phyloP scores from a whole-genome alignment of 441 rosid species.

The Viola pubescens region DNA sequence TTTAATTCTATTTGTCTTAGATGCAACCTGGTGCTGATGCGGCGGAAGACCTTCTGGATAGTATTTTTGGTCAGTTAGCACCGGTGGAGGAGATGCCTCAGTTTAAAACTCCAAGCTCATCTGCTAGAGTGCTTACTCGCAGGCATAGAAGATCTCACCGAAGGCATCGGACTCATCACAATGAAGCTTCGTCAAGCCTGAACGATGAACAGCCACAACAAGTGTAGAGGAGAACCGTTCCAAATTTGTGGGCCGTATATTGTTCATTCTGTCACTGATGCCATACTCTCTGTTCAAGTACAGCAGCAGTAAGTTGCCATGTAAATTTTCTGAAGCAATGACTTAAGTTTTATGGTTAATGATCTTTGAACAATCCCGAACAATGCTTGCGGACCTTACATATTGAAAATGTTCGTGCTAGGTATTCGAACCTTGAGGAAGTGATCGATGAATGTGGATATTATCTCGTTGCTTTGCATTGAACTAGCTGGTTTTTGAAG shows the following conservation, averaged over 20 bases:
- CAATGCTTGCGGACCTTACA: no score
- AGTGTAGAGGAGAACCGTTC: background rate
- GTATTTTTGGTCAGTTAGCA: slow-evolving; percentile 36
- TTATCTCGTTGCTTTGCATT: no score
- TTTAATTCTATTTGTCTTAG: slow-evolving; percentile 19
- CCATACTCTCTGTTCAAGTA: no score
- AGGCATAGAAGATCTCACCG: slow-evolving; percentile 41
- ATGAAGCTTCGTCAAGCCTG: slow-evolving; percentile 21
- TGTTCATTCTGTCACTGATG: no score
- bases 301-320: no score
- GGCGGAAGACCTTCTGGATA: slow-evolving; percentile 47
- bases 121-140: slow-evolving; percentile 19
- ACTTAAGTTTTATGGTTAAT: no score
- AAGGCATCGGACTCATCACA: slow-evolving; percentile 29
- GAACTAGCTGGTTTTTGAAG: no score
- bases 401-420: no score
- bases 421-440: no score
- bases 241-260: background rate
- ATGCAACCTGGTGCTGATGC: slow-evolving; percentile 23
- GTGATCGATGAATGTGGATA: no score
- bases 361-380: no score
- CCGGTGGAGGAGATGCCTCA: slow-evolving; percentile 34
- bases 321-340: no score
- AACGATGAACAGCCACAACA: slow-evolving; percentile 4
- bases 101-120: slow-evolving; percentile 16